Evolutionary conservation across 1,139 yeast species (phyloP).

Genomic region (Yamadazyma atlantica): DNA sequence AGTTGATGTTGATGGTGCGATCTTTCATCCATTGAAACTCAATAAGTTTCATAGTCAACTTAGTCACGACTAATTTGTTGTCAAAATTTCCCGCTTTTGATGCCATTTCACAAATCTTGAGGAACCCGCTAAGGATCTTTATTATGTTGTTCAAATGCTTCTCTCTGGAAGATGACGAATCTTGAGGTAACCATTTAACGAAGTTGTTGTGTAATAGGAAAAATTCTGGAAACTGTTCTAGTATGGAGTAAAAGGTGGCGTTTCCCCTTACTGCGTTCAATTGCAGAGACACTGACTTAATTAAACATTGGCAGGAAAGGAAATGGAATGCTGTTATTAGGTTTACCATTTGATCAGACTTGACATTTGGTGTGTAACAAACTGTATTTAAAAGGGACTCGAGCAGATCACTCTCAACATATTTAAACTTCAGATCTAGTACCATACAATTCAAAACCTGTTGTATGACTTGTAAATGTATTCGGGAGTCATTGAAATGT

Average conservation of each 20-base stretch:
- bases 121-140: conserved; percentile 26
- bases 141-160: conserved; percentile 17
- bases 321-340: conserved; percentile 33
- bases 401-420: neutral
- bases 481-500: conserved; percentile 15
- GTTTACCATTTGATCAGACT: conserved; percentile 16
- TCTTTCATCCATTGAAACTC: conserved; percentile 6
- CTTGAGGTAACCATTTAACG: conserved; percentile 22
- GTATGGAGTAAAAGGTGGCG: conserved; percentile 6
- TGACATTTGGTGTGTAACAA: conserved; percentile 1
- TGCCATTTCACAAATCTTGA: conserved; percentile 18
- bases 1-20: neutral
- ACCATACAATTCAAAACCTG: conserved; percentile 7
- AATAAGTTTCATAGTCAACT: conserved; percentile 5
- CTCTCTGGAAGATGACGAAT: neutral
- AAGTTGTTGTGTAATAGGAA: conserved; percentile 24
- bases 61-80: neutral
- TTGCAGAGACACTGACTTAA: conserved; percentile 25
- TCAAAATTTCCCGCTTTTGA: neutral
- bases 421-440: neutral
- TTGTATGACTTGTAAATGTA: conserved; percentile 15
- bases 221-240: conserved; percentile 11
- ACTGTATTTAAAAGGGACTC: conserved; percentile 2
- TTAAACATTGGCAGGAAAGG: conserved; percentile 28
- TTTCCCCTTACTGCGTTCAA: conserved; percentile 13